A percentile compares a stretch with the other conserved stretches of the same genome.
Conservation (phyloP, 2,329 filamentous ascomycete species). For the Fusarium equiseti region DNA sequence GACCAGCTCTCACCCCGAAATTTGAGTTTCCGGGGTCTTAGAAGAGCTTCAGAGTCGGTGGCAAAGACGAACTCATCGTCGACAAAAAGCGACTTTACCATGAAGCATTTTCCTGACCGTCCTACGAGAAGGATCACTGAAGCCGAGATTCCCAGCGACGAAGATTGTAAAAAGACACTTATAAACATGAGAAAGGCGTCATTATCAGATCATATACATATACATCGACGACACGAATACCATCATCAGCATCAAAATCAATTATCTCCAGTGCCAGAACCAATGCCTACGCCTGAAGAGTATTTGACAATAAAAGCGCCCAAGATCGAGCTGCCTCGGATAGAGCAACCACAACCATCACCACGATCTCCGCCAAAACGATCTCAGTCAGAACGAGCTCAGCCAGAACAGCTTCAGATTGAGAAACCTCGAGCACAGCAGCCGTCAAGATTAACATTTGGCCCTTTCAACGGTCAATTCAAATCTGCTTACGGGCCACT, state of each 20-base stretch:
- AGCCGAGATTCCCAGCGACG: constrained; percentile 43
- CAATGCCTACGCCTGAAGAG: constrained; percentile 3
- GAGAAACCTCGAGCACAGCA: constrained; percentile 24
- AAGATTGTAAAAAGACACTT: constrained; percentile 37
- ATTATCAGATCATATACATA: constrained; percentile 29
- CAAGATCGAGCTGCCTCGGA: background rate
- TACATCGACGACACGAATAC: constrained; percentile 21
- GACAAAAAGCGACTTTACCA: constrained; percentile 32
- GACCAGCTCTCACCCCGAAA: constrained; percentile 38
- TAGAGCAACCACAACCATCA: background rate
- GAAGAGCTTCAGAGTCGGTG: constrained; percentile 36
- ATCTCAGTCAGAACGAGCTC: background rate
- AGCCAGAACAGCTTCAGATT: background rate
- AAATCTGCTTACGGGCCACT: constrained; percentile 26
- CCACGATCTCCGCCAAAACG: constrained; percentile 1
- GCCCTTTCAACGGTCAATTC: constrained; percentile 20
- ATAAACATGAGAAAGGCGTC: constrained; percentile 35
- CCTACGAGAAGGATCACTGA: constrained; percentile 34
- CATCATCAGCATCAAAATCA: constrained; percentile 14
- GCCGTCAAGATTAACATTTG: constrained; percentile 32
- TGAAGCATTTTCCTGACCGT: constrained; percentile 43
- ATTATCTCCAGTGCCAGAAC: constrained; percentile 18
- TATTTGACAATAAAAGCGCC: background rate
- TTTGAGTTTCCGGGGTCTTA: constrained; percentile 38
- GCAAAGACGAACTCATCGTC: constrained; percentile 15